Conservation (phyloP, 2,329 filamentous ascomycete species). For the Ambrosiella beaveri region DNA sequence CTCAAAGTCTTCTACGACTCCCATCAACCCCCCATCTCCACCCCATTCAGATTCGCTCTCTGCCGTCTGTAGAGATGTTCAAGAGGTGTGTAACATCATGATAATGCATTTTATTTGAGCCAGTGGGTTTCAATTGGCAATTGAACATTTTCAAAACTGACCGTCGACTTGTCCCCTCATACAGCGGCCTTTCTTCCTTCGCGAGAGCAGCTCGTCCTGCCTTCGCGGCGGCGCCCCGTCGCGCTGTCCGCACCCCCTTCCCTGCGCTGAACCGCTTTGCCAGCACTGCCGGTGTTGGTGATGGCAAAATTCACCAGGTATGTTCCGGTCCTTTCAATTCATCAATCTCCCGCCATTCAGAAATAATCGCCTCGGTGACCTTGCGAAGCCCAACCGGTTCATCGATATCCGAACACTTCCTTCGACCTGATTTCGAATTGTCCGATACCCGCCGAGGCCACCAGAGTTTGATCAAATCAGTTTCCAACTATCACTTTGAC, state of each 20-base stretch:
- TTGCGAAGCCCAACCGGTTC: background rate
- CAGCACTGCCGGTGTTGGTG: slow-evolving; percentile 38
- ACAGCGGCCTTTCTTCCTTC: slow-evolving; percentile 50
- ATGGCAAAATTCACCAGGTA: slow-evolving; percentile 55
- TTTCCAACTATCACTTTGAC: slow-evolving; percentile 2
- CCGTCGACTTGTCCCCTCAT: slow-evolving; percentile 18
- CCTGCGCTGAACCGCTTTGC: slow-evolving; percentile 40
- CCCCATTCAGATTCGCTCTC: slow-evolving; percentile 43
- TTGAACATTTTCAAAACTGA: slow-evolving; percentile 25
- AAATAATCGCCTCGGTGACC: background rate
- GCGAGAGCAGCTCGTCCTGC: slow-evolving; percentile 44
- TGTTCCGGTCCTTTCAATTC: slow-evolving; percentile 17
- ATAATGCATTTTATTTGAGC: slow-evolving; percentile 18
- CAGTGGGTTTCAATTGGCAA: slow-evolving; percentile 26
- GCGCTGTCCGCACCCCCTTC: slow-evolving; percentile 37
- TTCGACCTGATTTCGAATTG: slow-evolving; percentile 3
- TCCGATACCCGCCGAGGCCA: slow-evolving; percentile 3
- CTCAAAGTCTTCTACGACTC: slow-evolving; percentile 31
- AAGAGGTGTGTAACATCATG: slow-evolving; percentile 48
- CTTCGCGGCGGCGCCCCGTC: slow-evolving; percentile 38
- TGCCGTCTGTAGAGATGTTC: slow-evolving; percentile 62
- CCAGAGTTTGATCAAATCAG: background rate
- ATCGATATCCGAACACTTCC: background rate
- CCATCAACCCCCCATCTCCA: slow-evolving; percentile 35
- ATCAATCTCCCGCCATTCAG: background rate